Base-by-base conservation (phyloP, 208 protist species). In the Leishmania amazonensis region DNA sequence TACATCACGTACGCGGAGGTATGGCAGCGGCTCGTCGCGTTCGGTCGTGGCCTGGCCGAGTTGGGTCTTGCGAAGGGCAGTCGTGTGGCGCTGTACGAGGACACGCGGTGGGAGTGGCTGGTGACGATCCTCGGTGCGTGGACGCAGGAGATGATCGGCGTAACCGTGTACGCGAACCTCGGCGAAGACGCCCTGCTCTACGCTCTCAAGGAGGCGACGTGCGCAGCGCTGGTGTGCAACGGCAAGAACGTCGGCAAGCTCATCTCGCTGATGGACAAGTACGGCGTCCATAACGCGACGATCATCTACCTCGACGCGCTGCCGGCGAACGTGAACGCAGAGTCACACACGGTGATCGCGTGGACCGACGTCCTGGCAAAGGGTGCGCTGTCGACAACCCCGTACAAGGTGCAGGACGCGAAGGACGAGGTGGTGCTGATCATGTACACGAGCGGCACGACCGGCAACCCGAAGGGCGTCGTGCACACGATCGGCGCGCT, bases 371-470 rank as follows among this genome's bases (percentile, higher is more conserved):
- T 97, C 3, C n/a, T 97, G 58, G 82, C 93, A 58, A 78, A 76
- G 49, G 94, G 94, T 75, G 76, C 75, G 64, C 67, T 74, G 74
- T 70, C 62, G 31, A 47, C 21, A 2, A 47, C 57, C 9, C 60
- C 78, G 42, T 77, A 83, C 78, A 77, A 28, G 3, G 51, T 87
- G 35, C 49, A 76, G n/a, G 78, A 58, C 71, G 88, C 93, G 75
- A 87, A 85, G 82, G 90, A 96, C 83, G 77, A 85, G 19, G 74
- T 73, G 31, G 86, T 81, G 6, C 88, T 96, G 75, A 88, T 97
- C 81, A 97, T 97, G 96, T 98, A 98, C 90, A 98, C 96, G 57
- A 98, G 94, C 68, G 96, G 96, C 57, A 97, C 96, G 13, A 97
- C 93, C 13, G 95, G 94, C 19, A 89, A 96, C 78, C 96, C 96